Percentiles rank a stretch among this genome's conserved stretches.
phyloP scores from a whole-genome alignment of 352 stramenopile genomes.

The Phytophthora tubulina region DNA sequence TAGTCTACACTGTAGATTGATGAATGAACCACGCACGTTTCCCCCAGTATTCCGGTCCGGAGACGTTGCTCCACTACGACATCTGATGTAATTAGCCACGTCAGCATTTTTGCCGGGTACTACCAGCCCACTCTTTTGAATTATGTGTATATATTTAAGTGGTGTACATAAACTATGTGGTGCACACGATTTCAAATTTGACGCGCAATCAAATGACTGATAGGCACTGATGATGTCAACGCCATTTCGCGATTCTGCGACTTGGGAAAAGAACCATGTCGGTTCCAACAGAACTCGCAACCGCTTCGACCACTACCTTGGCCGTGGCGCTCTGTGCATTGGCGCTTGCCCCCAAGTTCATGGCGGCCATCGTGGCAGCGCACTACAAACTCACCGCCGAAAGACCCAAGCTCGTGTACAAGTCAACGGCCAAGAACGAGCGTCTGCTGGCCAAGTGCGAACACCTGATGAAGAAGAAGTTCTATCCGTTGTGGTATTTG shows the following conservation, averaged over 20 bases:
- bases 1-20: too few relatives aligned
- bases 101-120: too few relatives aligned
- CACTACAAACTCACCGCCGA: slow-evolving; percentile 54
- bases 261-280: slow-evolving; percentile 12
- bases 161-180: too few relatives aligned
- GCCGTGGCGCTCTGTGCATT: slow-evolving; percentile 28
- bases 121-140: too few relatives aligned
- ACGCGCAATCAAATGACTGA: too few relatives aligned
- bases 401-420: slow-evolving; percentile 58
- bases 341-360: slow-evolving; percentile 25
- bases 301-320: slow-evolving; percentile 15
- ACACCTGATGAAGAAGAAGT: slow-evolving; percentile 54
- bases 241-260: not conserved
- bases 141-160: too few relatives aligned
- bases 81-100: too few relatives aligned
- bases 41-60: too few relatives aligned
- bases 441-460: slow-evolving; percentile 48
- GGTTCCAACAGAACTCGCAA: slow-evolving; percentile 1
- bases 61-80: too few relatives aligned
- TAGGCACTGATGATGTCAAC: too few relatives aligned
- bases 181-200: too few relatives aligned
- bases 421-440: slow-evolving; percentile 45
- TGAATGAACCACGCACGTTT: too few relatives aligned
- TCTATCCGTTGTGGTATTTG: slow-evolving; percentile 68
- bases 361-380: slow-evolving; percentile 27